These are phyloP conservation scores for Aspergillus leporis DNA, from an alignment of 495 filamentous ascomycete species.

Conservation along the genomic window DNA sequence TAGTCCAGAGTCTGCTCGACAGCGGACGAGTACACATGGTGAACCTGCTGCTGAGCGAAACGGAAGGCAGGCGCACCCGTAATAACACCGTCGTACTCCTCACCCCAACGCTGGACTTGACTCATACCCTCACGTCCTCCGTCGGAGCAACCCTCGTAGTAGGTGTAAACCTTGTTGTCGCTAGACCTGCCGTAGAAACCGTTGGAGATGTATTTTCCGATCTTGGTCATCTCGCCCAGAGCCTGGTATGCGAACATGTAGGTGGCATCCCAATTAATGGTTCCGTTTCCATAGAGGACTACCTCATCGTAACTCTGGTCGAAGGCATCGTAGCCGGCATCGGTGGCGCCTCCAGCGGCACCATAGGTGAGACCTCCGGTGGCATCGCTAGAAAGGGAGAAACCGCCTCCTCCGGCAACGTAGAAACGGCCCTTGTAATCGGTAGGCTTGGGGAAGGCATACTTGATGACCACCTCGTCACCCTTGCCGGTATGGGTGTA, in stretches of 20 bases:
- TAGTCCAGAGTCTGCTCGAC: constrained; percentile 50
- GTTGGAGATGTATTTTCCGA: constrained; percentile 35
- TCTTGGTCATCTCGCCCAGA: constrained; percentile 37
- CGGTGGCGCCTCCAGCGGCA: constrained; percentile 37
- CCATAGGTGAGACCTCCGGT: constrained; percentile 43
- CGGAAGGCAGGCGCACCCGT: constrained; percentile 55
- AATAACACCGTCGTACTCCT: constrained; percentile 51
- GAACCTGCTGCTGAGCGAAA: constrained; percentile 49
- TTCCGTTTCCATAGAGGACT: constrained; percentile 38
- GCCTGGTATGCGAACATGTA: constrained; percentile 49
- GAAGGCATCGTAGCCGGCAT: constrained; percentile 42
- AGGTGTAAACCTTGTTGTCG: constrained; percentile 35
- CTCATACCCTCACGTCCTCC: constrained; percentile 44
- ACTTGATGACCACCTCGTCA: constrained; percentile 33
- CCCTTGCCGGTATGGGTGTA: constrained; percentile 37
- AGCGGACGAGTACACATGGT: constrained; percentile 44
- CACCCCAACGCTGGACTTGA: constrained; percentile 53
- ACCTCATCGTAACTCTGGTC: constrained; percentile 37
- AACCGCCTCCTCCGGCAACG: constrained; percentile 39
- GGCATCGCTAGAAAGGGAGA: constrained; percentile 26
- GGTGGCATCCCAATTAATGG: constrained; percentile 45
- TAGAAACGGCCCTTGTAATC: constrained; percentile 42
- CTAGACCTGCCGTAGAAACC: constrained; percentile 34
- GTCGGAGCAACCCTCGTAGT: constrained; percentile 42
- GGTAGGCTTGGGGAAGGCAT: constrained; percentile 32